A percentile compares a stretch with the other conserved stretches of the same genome.
phyloP scores from a whole-genome alignment of 1,284 basidiomycete species.

The Ustilago lituana region DNA sequence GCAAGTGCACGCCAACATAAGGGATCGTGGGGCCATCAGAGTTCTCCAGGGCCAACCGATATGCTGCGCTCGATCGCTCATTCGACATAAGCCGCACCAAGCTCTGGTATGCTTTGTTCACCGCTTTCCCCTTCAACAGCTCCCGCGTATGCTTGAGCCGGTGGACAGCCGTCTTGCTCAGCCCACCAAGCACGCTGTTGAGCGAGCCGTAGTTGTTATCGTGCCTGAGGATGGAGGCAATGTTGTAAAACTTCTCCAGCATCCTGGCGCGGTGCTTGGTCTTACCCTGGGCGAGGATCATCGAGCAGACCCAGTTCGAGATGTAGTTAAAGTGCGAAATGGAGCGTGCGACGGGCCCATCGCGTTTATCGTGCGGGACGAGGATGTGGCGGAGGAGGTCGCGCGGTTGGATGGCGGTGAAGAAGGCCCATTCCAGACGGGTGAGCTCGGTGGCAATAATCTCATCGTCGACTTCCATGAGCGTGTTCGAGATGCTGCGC shows the following conservation, averaged over 20 bases:
- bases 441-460: slow-evolving; percentile 58
- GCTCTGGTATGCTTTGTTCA: slow-evolving; percentile 56
- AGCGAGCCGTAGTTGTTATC: slow-evolving; percentile 63
- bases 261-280: slow-evolving; percentile 56
- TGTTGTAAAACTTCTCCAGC: slow-evolving; percentile 62
- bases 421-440: slow-evolving; percentile 56
- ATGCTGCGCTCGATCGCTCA: slow-evolving; percentile 56
- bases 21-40: slow-evolving; percentile 57
- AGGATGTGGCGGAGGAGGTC: slow-evolving; percentile 61
- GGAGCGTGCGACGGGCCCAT: slow-evolving; percentile 53
- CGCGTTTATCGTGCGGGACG: slow-evolving; percentile 46
- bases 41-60: slow-evolving; percentile 60
- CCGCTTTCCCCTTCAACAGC: slow-evolving; percentile 51
- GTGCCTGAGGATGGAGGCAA: slow-evolving; percentile 54
- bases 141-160: slow-evolving; percentile 57
- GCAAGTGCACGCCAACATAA: slow-evolving; percentile 61
- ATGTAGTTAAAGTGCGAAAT: slow-evolving; percentile 65
- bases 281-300: slow-evolving; percentile 60
- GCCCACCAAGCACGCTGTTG: slow-evolving; percentile 56
- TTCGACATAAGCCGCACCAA: slow-evolving; percentile 56
- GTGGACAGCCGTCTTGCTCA: slow-evolving; percentile 57
- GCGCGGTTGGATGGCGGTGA: slow-evolving; percentile 56
- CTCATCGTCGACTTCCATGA: slow-evolving; percentile 55
- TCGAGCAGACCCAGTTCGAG: slow-evolving; percentile 60
- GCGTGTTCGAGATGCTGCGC: slow-evolving; percentile 52